Conservation (phyloP, 768 basidiomycete species). For the Suillus brevipes region DNA sequence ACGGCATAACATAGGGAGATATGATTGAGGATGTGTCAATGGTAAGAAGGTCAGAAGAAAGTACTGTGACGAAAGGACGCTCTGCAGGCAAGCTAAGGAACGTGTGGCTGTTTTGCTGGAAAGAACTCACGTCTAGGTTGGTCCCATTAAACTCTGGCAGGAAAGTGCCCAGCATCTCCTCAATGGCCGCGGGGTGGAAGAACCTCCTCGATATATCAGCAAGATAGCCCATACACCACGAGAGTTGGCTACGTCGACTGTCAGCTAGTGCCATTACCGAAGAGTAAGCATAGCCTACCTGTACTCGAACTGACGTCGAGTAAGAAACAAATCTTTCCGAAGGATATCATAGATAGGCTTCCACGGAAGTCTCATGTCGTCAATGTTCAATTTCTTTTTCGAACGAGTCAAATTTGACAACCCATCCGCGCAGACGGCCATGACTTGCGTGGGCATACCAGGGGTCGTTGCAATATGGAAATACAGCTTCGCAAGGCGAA, state of each 20-base stretch:
- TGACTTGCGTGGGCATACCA: conserved; percentile 68
- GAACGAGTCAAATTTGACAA: conserved; percentile 61
- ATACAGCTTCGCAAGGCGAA: conserved; percentile 74
- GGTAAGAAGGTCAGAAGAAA: conserved; percentile 87
- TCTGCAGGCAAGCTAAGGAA: conserved; percentile 69
- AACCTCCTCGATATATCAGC: conserved; percentile 72
- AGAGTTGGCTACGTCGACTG: conserved; percentile 52
- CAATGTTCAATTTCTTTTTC: conserved; percentile 71
- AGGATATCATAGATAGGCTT: conserved; percentile 73
- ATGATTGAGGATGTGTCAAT: conserved; percentile 79
- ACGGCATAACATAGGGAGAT: conserved; percentile 80
- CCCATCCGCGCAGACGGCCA: conserved; percentile 66
- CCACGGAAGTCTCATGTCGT: conserved; percentile 84
- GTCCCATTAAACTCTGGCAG: conserved; percentile 77
- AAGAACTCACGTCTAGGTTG: conserved; percentile 60
- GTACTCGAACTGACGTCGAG: conserved; percentile 74
- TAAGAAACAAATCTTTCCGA: conserved; percentile 74
- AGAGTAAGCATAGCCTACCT: conserved; percentile 45
- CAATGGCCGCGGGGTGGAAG: conserved; percentile 85
- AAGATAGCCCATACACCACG: conserved; percentile 75
- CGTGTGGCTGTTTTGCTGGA: neutral
- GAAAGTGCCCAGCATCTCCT: conserved; percentile 87
- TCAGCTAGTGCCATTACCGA: neutral
- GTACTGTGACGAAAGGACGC: conserved; percentile 77
- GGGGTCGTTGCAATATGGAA: conserved; percentile 76